Percentiles rank a stretch among this genome's conserved stretches.
Conservation (phyloP, 306 rosid genomes). For the Glycine tomentella region DNA sequence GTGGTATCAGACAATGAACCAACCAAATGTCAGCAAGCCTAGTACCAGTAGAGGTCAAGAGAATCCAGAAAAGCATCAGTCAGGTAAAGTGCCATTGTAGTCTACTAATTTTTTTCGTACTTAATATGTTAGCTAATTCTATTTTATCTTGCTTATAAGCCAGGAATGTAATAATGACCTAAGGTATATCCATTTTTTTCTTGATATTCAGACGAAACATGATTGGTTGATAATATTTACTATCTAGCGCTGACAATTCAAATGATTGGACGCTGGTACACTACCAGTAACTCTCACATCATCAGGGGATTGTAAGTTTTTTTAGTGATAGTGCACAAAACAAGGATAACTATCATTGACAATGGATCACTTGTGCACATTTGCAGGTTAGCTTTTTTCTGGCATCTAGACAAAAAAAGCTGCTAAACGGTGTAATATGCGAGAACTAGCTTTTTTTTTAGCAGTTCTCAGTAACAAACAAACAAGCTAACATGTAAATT, state of each 20-base stretch:
- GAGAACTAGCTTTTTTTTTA: slow-evolving; percentile 49
- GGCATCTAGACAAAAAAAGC: slow-evolving; percentile 41
- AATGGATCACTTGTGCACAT: slow-evolving; percentile 34
- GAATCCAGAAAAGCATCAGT: slow-evolving; percentile 53
- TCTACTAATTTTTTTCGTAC: not conserved
- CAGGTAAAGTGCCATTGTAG: slow-evolving; percentile 52
- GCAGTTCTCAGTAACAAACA: slow-evolving; percentile 53
- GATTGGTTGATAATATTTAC: slow-evolving; percentile 6
- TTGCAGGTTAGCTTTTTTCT: slow-evolving; percentile 59
- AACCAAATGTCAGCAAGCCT: slow-evolving; percentile 55
- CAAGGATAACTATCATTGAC: slow-evolving; percentile 39
- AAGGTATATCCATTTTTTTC: not conserved
- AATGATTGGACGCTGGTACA: slow-evolving; percentile 3
- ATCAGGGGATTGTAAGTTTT: not conserved
- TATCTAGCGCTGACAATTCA: slow-evolving; percentile 6
- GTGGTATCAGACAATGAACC: slow-evolving; percentile 65
- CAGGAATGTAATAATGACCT: not conserved
- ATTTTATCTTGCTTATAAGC: not conserved
- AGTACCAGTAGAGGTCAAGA: slow-evolving; percentile 57
- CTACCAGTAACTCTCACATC: slow-evolving; percentile 28
- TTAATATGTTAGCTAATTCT: too few relatives aligned
- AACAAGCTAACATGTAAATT: slow-evolving; percentile 54
- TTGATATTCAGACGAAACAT: slow-evolving; percentile 39
- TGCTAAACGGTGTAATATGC: slow-evolving; percentile 50
- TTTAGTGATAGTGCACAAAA: not conserved